These are phyloP conservation scores for Diutina catenulata DNA, from an alignment of 1,139 yeast genomes.

Conservation along the genomic window DNA sequence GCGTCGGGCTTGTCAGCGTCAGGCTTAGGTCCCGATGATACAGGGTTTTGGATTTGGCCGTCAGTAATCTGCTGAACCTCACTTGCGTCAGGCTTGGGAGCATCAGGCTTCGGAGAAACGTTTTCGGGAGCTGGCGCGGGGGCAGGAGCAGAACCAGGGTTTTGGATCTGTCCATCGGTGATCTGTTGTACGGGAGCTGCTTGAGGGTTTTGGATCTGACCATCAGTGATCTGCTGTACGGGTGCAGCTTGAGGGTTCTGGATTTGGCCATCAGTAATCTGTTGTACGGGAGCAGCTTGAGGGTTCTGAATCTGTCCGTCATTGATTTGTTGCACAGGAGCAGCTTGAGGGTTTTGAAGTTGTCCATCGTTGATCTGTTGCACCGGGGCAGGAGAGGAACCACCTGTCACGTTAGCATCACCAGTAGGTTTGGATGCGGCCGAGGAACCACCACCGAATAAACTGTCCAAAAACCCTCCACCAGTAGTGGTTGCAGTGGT, in stretches of 20 bases:
- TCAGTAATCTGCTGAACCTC: conserved; percentile 1
- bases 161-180: conserved; percentile 5
- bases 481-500: not conserved
- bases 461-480: not conserved
- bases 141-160: not conserved
- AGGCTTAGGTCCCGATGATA: no score
- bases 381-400: not conserved
- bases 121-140: not conserved
- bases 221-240: conserved; percentile 37
- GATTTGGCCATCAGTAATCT: conserved; percentile 8
- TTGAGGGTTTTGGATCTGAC: conserved; percentile 14
- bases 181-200: conserved; percentile 1
- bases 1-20: no score
- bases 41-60: conserved; percentile 2
- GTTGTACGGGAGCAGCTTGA: conserved; percentile 6
- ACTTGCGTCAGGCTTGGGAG: not conserved
- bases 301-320: conserved; percentile 7
- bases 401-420: not conserved
- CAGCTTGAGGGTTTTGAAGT: conserved; percentile 6
- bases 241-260: conserved; percentile 8
- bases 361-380: not conserved
- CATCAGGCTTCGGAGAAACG: not conserved
- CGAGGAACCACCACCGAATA: not conserved
- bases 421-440: not conserved
- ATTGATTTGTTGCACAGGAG: conserved; percentile 6